Conservation (phyloP, 2,329 filamentous ascomycete genomes). For the Fusarium tjaetaba region DNA sequence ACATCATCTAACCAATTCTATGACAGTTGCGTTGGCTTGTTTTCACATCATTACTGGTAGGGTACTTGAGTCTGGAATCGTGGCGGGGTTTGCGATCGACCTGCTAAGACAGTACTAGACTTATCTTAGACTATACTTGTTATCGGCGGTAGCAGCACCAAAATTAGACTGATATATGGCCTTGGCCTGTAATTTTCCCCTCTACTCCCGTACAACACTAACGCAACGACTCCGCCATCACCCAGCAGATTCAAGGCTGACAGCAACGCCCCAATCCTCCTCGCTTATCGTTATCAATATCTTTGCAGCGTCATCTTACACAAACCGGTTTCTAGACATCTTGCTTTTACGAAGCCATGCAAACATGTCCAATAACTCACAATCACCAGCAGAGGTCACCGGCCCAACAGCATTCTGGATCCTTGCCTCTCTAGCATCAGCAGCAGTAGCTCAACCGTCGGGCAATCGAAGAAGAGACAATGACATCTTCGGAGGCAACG, state of each 20-base stretch:
- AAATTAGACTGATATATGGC: accelerated
- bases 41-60: not conserved
- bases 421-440: not conserved
- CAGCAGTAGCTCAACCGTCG: not conserved
- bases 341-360: not conserved
- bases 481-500: not conserved
- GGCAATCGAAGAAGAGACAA: not conserved
- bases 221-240: accelerated
- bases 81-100: not conserved
- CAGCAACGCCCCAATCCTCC: not conserved
- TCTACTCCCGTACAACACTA: not conserved
- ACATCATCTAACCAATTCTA: too few species aligned
- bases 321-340: not conserved
- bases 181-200: not conserved
- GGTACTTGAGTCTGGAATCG: not conserved
- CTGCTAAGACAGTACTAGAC: not conserved
- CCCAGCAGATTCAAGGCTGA: not conserved
- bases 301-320: not conserved
- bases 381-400: not conserved
- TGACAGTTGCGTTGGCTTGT: not conserved
- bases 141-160: accelerated
- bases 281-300: not conserved
- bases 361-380: not conserved
- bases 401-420: constrained; percentile 18
- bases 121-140: not conserved